A percentile compares a stretch with the other conserved stretches of the same genome.
Conservation (phyloP, 176 grass and related monocot genomes). For the Puccinellia tenuiflora region DNA sequence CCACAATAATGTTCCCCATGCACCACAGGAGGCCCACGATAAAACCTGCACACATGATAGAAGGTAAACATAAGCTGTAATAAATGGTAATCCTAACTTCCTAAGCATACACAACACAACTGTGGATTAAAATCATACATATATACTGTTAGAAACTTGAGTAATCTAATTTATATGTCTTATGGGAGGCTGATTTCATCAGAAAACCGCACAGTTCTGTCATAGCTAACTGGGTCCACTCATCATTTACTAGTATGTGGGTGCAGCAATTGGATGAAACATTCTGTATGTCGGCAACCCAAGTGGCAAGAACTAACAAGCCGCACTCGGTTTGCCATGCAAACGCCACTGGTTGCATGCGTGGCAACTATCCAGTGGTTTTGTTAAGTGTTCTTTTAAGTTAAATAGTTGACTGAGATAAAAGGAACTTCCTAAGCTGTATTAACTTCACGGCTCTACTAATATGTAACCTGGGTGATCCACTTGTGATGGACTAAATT, state of each 20-base stretch:
- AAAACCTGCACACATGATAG: slow-evolving; percentile 33
- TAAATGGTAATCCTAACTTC: background rate
- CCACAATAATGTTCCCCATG: slow-evolving; percentile 14
- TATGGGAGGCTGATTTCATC: background rate
- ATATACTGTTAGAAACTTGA: background rate
- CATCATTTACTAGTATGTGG: background rate
- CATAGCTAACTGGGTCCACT: background rate
- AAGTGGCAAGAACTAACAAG: background rate
- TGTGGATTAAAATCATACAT: background rate
- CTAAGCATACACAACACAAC: background rate
- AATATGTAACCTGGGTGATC: background rate
- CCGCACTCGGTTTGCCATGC: background rate
- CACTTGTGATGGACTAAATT: background rate
- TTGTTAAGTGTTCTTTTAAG: background rate
- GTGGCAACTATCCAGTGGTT: background rate
- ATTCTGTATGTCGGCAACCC: background rate
- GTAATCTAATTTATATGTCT: background rate
- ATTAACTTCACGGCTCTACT: background rate
- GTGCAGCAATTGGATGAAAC: background rate
- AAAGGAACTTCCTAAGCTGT: background rate
- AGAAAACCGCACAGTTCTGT: background rate
- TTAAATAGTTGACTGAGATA: background rate
- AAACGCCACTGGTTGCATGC: background rate
- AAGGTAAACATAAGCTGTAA: background rate
- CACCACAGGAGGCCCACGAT: background rate